A percentile compares a stretch with the other conserved stretches of the same genome.
These are phyloP conservation scores for Pseudogymnoascus destructans DNA, from an alignment of 2,329 filamentous ascomycete genomes.

Conservation along the genomic window DNA sequence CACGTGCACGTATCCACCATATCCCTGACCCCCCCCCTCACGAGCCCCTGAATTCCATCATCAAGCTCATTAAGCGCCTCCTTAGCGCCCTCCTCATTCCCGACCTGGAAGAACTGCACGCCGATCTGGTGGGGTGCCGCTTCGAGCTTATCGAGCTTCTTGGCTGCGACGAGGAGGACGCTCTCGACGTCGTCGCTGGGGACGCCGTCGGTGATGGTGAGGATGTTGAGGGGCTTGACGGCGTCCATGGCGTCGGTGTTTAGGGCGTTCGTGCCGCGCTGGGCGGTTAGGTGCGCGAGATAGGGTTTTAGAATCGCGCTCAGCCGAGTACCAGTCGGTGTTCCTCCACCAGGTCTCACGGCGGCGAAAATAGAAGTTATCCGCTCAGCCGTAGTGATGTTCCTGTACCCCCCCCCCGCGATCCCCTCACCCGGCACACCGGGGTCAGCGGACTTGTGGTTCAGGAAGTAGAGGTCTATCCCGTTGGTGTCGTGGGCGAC, in stretches of 20 bases:
- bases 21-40: slow-evolving; percentile 51
- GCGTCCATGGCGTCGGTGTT: slow-evolving; percentile 26
- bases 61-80: slow-evolving; percentile 60
- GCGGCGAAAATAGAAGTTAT: slow-evolving; percentile 59
- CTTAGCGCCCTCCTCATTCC: slow-evolving; percentile 53
- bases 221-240: slow-evolving; percentile 75
- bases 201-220: slow-evolving; percentile 81
- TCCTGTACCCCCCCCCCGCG: slow-evolving; percentile 44
- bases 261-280: slow-evolving; percentile 10
- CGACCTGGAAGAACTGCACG: slow-evolving; percentile 93
- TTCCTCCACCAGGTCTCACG: slow-evolving; percentile 51
- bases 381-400: slow-evolving; percentile 42
- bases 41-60: slow-evolving; percentile 49
- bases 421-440: slow-evolving; percentile 27
- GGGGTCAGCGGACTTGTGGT: slow-evolving; percentile 38
- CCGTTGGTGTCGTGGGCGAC: slow-evolving; percentile 68
- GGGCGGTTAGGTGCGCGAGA: slow-evolving; percentile 39
- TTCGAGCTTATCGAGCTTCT: slow-evolving; percentile 53
- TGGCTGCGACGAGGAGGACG: slow-evolving; percentile 53
- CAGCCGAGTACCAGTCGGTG: slow-evolving; percentile 62
- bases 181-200: slow-evolving; percentile 68
- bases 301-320: slow-evolving; percentile 63
- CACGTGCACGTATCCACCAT: slow-evolving; percentile 88
- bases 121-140: slow-evolving; percentile 75
- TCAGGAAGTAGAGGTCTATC: slow-evolving; percentile 85